Evolutionary conservation across 1,284 basidiomycete species (phyloP).

Genomic region (Tilletia indica): DNA sequence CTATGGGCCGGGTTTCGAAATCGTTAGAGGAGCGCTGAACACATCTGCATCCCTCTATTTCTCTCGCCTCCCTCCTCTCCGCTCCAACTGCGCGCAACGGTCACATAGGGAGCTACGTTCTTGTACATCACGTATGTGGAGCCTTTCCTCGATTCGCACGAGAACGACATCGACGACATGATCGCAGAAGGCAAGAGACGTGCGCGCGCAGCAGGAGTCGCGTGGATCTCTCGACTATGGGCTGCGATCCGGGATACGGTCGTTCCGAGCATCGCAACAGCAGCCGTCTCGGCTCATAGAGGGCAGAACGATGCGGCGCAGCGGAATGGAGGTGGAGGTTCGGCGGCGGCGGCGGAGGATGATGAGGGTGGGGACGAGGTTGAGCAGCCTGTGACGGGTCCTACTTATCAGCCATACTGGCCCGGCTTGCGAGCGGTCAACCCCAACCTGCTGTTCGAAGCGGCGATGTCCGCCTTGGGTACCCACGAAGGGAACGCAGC

Average conservation of each 20-base stretch:
- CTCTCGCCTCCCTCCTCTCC: no score
- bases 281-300: not conserved
- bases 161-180: conserved; percentile 74
- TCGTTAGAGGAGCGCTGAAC: no score
- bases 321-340: not conserved
- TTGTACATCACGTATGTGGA: conserved; percentile 73
- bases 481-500: not conserved
- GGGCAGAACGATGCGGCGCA: not conserved
- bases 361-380: not conserved
- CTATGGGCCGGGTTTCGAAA: no score
- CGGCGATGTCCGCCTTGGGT: conserved; percentile 5
- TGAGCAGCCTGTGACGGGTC: not conserved
- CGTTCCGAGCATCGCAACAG: conserved; percentile 9
- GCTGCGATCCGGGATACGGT: conserved; percentile 8
- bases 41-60: no score
- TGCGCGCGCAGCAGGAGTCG: conserved; percentile 4
- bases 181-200: conserved; percentile 60
- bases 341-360: not conserved
- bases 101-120: conserved; percentile 68
- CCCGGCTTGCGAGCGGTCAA: conserved; percentile 5
- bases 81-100: not conserved
- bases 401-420: conserved; percentile 12
- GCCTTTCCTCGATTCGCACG: conserved; percentile 74
- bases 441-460: conserved; percentile 9
- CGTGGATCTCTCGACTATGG: not conserved